A percentile compares a stretch with the other conserved stretches of the same genome.
These are phyloP conservation scores for Pichia pseudocactophila DNA, from an alignment of 805 yeast species.

Conservation along the genomic window DNA sequence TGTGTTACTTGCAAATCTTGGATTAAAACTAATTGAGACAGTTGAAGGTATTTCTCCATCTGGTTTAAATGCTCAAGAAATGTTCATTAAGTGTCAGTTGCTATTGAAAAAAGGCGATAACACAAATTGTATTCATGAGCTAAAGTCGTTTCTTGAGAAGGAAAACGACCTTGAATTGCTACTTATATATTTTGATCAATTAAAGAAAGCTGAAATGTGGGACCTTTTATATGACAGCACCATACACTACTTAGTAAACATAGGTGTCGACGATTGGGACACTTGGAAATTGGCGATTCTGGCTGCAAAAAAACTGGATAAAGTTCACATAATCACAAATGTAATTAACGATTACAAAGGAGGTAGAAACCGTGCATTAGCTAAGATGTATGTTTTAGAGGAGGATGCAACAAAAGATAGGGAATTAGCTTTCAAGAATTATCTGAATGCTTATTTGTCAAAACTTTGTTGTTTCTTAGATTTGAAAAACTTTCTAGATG, in stretches of 20 bases:
- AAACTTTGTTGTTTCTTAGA: slow-evolving; percentile 65
- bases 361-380: slow-evolving; percentile 51
- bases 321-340: slow-evolving; percentile 25
- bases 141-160: slow-evolving; percentile 27
- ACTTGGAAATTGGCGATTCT: slow-evolving; percentile 55
- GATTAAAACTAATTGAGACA: slow-evolving; percentile 44
- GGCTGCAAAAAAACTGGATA: slow-evolving; percentile 32
- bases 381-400: slow-evolving; percentile 34
- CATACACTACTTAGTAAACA: slow-evolving; percentile 33
- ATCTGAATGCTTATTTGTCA: slow-evolving; percentile 37
- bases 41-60: slow-evolving; percentile 18
- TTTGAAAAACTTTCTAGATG: slow-evolving; percentile 27
- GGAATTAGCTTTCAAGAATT: slow-evolving; percentile 23
- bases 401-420: background rate
- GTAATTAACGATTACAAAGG: slow-evolving; percentile 27
- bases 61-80: slow-evolving; percentile 51
- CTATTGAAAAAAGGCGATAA: slow-evolving; percentile 30
- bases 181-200: slow-evolving; percentile 40
- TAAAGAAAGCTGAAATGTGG: slow-evolving; percentile 37
- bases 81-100: slow-evolving; percentile 48
- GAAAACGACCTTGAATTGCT: slow-evolving; percentile 56
- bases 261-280: slow-evolving; percentile 63
- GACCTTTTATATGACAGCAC: slow-evolving; percentile 34
- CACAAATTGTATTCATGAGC: slow-evolving; percentile 27
- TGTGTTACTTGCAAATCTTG: slow-evolving; percentile 50